A percentile compares a stretch with the other conserved stretches of the same genome.
phyloP scores from a whole-genome alignment of 768 basidiomycete species.

The Postia placenta region DNA sequence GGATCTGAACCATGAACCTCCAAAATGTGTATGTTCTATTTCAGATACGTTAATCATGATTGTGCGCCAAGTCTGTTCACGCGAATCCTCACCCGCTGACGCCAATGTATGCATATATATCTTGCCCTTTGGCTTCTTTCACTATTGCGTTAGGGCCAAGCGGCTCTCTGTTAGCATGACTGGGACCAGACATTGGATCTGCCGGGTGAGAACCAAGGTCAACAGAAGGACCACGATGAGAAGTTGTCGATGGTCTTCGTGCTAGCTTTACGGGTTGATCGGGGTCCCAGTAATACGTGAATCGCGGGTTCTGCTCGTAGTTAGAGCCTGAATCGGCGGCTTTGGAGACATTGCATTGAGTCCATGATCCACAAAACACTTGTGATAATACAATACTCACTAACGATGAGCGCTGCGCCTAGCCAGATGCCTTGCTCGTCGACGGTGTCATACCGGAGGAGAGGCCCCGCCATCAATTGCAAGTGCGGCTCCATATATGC shows the following conservation, averaged over 20 bases:
- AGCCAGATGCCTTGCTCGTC: conserved; percentile 76
- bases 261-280: conserved; percentile 23
- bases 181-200: conserved; percentile 48
- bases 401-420: conserved; percentile 85
- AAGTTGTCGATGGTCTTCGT: conserved; percentile 6
- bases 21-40: conserved; percentile 86
- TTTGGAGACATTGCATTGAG: conserved; percentile 19
- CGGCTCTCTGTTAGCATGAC: not conserved
- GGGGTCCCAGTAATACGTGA: conserved; percentile 73
- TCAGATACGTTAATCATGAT: not conserved
- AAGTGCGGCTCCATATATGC: conserved; percentile 77
- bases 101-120: conserved; percentile 23
- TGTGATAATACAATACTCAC: conserved; percentile 41
- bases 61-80: not conserved
- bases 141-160: conserved; percentile 2
- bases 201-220: conserved; percentile 71
- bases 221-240: conserved; percentile 30
- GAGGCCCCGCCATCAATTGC: conserved; percentile 88
- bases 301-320: conserved; percentile 66
- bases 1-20: conserved; percentile 85
- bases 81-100: conserved; percentile 19
- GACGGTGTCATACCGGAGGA: conserved; percentile 87
- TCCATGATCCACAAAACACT: no score
- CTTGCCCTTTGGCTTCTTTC: conserved; percentile 16
- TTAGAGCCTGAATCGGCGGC: conserved; percentile 74